Evolutionary conservation across 352 stramenopile genomes (phyloP).

Genomic region (Globisporangium emineosum): DNA sequence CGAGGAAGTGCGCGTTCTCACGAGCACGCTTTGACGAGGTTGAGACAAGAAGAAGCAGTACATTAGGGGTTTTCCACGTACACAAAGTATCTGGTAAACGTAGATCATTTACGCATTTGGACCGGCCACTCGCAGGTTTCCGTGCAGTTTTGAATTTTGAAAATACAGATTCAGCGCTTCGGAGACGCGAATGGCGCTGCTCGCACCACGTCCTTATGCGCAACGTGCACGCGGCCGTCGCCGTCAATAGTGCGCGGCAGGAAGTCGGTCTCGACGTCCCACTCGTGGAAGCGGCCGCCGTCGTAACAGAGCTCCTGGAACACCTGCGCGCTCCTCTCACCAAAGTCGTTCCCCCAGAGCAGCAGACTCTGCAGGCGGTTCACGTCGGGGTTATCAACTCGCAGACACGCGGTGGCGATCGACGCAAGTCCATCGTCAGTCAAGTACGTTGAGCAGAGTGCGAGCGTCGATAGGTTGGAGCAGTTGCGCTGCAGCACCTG

Average conservation of each 20-base stretch:
- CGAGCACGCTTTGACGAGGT: conserved; percentile 9
- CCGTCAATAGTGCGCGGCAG: conserved; percentile 27
- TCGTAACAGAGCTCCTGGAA: conserved; percentile 37
- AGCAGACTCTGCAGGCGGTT: conserved; percentile 40
- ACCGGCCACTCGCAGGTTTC: too few species aligned
- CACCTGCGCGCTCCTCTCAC: conserved; percentile 24
- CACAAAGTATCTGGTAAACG: background rate
- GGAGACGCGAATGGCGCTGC: conserved; percentile 37
- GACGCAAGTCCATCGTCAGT: conserved; percentile 45
- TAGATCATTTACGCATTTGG: background rate
- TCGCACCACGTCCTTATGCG: conserved; percentile 37
- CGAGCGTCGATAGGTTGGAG: conserved; percentile 34
- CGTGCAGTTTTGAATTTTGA: too few species aligned
- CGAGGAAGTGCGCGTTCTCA: conserved; percentile 6
- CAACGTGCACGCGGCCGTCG: conserved; percentile 37
- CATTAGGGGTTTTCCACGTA: background rate
- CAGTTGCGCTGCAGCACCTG: conserved; percentile 45
- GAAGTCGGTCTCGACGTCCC: conserved; percentile 57
- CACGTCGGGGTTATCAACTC: conserved; percentile 23
- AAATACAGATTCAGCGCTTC: conserved; percentile 40
- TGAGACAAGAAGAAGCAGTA: background rate
- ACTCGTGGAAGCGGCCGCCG: conserved; percentile 32
- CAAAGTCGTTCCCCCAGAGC: conserved; percentile 76
- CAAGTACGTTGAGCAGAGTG: conserved; percentile 58
- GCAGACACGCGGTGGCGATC: conserved; percentile 39